phyloP scores from a whole-genome alignment of 805 yeast species.

The Candida yuanshanica region DNA sequence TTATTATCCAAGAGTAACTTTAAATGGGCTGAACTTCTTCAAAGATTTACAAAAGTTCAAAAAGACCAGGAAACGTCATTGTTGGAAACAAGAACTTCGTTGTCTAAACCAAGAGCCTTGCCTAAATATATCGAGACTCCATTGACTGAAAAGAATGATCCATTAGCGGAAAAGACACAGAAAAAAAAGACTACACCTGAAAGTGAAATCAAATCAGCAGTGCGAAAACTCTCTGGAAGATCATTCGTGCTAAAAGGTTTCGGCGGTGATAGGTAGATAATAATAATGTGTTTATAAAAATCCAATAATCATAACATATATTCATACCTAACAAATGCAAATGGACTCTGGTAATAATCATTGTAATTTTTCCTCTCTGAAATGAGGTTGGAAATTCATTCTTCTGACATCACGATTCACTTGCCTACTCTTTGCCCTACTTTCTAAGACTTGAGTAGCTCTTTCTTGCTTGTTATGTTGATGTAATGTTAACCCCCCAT shows the following conservation, averaged over 20 bases:
- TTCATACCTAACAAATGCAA: not conserved
- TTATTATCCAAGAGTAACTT: conserved; percentile 18
- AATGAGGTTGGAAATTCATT: conserved; percentile 80
- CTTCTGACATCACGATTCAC: conserved; percentile 54
- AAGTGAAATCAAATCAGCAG: conserved; percentile 17
- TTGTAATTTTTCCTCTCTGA: conserved; percentile 61
- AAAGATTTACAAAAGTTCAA: conserved; percentile 46
- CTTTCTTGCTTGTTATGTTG: conserved; percentile 47
- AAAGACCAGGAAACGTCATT: conserved; percentile 29
- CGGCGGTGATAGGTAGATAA: conserved; percentile 16
- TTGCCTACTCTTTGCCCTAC: conserved; percentile 36
- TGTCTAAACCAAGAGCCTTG: conserved; percentile 10
- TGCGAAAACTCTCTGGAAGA: conserved; percentile 26
- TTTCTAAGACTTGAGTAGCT: conserved; percentile 34
- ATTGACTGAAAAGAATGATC: conserved; percentile 11
- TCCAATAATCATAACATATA: not conserved
- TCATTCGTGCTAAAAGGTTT: conserved; percentile 26
- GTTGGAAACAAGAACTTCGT: conserved; percentile 9
- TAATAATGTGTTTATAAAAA: not conserved
- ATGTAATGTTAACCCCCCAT: conserved; percentile 56
- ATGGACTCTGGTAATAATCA: not conserved
- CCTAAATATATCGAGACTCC: conserved; percentile 22
- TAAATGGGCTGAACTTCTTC: conserved; percentile 38
- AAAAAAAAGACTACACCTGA: conserved; percentile 1
- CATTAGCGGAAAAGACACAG: conserved; percentile 9